Evolutionary conservation across 2,329 filamentous ascomycete species (phyloP).

Genomic region (Hymenoscyphus linearis): DNA sequence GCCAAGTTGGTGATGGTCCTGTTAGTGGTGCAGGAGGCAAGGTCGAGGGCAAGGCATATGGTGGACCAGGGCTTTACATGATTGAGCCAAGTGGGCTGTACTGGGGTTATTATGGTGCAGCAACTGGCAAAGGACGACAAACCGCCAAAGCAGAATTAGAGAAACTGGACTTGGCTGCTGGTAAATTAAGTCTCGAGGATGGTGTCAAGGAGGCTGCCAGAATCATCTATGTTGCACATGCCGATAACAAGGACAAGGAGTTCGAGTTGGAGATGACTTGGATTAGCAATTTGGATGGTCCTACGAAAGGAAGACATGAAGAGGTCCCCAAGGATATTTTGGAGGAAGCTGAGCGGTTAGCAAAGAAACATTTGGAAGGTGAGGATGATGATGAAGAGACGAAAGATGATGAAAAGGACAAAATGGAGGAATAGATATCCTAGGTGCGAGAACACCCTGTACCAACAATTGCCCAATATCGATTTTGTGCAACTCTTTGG

Average conservation of each 20-base stretch:
- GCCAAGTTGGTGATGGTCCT: constrained; percentile 81
- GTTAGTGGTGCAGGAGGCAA: constrained; percentile 78
- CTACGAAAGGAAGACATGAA: constrained; percentile 87
- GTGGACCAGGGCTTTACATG: constrained; percentile 95
- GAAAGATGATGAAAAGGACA: constrained; percentile 56
- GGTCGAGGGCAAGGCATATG: constrained; percentile 67
- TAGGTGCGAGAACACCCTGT: constrained; percentile 26
- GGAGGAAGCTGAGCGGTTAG: constrained; percentile 88
- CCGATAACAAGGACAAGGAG: constrained; percentile 99
- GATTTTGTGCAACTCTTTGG: constrained; percentile 8
- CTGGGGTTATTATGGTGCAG: constrained; percentile 98
- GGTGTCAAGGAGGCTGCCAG: constrained; percentile 93
- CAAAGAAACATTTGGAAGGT: constrained; percentile 82
- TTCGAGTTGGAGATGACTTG: constrained; percentile 99
- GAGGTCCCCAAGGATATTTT: constrained; percentile 87
- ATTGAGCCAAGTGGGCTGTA: constrained; percentile 95
- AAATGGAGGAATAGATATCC: constrained; percentile 76
- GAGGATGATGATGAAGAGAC: constrained; percentile 76
- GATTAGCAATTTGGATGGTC: constrained; percentile 80
- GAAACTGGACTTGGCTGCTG: constrained; percentile 84
- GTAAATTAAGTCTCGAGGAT: constrained; percentile 72
- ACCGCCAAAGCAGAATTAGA: constrained; percentile 97
- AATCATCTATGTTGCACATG: constrained; percentile 96
- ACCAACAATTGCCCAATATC: constrained; percentile 25
- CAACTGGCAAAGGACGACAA: constrained; percentile 94